phyloP scores from a whole-genome alignment of 352 stramenopile genomes.

The Thraustochytrium striatum region DNA sequence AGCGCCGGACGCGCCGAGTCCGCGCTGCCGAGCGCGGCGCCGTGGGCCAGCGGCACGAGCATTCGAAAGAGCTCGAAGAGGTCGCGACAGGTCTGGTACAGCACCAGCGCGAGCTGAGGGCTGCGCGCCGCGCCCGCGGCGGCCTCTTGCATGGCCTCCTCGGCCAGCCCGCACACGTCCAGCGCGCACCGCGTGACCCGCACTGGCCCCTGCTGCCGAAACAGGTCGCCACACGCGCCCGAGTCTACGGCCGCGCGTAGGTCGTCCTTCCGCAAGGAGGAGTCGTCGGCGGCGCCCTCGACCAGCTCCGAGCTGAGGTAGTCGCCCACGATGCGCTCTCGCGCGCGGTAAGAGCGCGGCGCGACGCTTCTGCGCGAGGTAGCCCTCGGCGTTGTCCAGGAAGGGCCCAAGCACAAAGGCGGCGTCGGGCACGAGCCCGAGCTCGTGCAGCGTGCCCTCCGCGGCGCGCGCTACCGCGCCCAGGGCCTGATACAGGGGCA shows the following conservation, averaged over 20 bases:
- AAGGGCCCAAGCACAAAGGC: neutral
- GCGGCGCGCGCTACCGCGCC: neutral
- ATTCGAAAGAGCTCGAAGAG: conserved; percentile 38
- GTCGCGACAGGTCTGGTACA: conserved; percentile 12
- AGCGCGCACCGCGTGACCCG: neutral
- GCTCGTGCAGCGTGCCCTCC: conserved; percentile 2
- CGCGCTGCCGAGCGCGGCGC: neutral
- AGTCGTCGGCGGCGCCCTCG: neutral
- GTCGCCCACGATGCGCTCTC: neutral
- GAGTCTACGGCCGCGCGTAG: neutral
- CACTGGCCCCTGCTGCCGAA: neutral
- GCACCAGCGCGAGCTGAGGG: neutral
- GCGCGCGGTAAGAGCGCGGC: neutral
- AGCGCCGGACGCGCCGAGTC: neutral
- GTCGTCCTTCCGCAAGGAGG: neutral
- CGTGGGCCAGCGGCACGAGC: conserved; percentile 11
- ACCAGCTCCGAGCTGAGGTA: conserved; percentile 6
- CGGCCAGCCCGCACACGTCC: neutral
- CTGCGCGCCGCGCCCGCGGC: neutral
- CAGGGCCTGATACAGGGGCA: conserved; percentile 11
- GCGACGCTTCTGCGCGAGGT: conserved; percentile 34
- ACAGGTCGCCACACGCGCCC: neutral
- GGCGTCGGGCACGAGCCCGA: conserved; percentile 3
- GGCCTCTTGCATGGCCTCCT: conserved; percentile 3
- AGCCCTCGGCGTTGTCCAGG: neutral